Base-by-base conservation (phyloP, 1,284 basidiomycete species). In the Gomphus sp. region DNA sequence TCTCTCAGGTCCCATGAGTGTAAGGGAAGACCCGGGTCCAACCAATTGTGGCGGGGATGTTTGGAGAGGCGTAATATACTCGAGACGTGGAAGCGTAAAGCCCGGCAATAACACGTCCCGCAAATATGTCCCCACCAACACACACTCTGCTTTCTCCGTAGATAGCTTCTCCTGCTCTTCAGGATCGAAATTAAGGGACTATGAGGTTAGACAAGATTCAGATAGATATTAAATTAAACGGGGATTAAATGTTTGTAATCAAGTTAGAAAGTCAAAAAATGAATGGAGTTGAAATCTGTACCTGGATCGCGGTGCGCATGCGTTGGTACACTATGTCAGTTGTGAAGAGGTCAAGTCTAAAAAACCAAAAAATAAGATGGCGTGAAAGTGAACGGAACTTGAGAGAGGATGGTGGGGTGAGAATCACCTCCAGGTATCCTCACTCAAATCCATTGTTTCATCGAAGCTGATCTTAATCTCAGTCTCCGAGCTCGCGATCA, bases 241-340 rank as follows among this genome's bases (percentile, higher is more conserved):
- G 9, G 2, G 36, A 37, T 37, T 37, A 37, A 37, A 37, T 12
- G 11, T 8, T 2, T 37, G 8, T 2, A 37, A 37, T 8, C 9
- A 37, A 2, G 36, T 10, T 7, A 37, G 36, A 37, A 7, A 7
- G 6, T 7, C 2, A 37, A 12, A 7, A 37, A 37, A 37, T 28
- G 36, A 37, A 37, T 37, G 2, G 6, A 37, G 36, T 37, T 8
- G 36, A 28, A 28, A 37, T 37, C 2, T 10, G 8, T 37, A 37
- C 36, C 36, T 72, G 67, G 22, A 95, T 78, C 4, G 93, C 91
- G 1, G 76, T 71, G 18, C 81, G 76, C 80, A 91, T 91, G 49
- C 87, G 80, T 47, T 84, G 76, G 62, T 81, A 85, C 9, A 84
- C 77, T 56, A 89, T 78, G 64, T 85, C 84, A 43, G 82, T 84